Evolutionary conservation across 352 stramenopile species (phyloP), one percentile per base, ranked within the genome.

Genomic region (Phytophthora meadii): DNA sequence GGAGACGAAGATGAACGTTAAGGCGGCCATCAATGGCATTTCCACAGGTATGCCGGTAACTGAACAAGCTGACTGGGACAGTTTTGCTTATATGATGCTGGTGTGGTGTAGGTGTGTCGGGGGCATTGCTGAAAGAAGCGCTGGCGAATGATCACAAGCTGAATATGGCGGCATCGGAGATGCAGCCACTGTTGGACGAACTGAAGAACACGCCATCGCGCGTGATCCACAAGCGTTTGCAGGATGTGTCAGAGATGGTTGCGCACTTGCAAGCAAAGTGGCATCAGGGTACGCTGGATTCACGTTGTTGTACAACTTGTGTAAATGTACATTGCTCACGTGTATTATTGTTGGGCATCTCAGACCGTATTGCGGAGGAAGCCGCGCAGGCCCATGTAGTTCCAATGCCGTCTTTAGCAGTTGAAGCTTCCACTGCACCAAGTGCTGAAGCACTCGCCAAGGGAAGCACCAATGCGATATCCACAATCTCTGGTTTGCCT

Each of bases 221-320:
- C 14, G 76, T 93, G 12, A 89, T 92, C 58, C 76, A 90, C 61
- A 92, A 91, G 52, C 81, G 85, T 4, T 57, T 93, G 24, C 79
- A 91, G 32, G 85, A 93, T 69, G 81, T 93, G 2, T 89, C 85
- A 0, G 83, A 91, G 41, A 79, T 92, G 64, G 85, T 93, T 14
- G 63, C 77, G n/a, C 79, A 88, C 42, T 52, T 93, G 24, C 68
- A 89, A 17, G 65, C 59, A 5, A 93, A 93, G 63, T 93, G 84
- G 82, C 68, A 92, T 24, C 77, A 82, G 69, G 84, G 82, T 90
- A 54, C 41, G 49, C 42, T 41, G 27, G 22, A 49, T 39, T 11
- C 6, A 44, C 14, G 27, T 17, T 46, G 24, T 30, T 40, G 14
- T 24, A 47, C 39, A 14, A 27, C 4, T 12, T 32, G 22, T 55